phyloP scores from a whole-genome alignment of 345 rosid genomes.

The Trapa bicornis region DNA sequence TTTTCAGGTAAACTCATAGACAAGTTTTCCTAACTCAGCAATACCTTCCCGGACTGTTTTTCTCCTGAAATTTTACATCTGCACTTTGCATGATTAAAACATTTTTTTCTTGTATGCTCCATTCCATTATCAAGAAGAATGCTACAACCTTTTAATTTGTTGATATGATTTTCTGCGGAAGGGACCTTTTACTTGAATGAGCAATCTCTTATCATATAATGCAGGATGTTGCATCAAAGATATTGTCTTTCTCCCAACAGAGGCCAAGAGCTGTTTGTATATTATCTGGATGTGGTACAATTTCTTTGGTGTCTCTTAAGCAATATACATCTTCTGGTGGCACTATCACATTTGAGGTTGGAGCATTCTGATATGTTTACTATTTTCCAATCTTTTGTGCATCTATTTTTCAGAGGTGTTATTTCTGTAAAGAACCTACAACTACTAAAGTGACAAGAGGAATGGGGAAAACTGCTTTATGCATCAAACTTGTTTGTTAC shows the following conservation, averaged over 20 bases:
- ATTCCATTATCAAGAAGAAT: background rate
- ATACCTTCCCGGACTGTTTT: background rate
- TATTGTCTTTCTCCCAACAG: conserved; percentile 72
- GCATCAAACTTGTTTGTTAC: too few species aligned
- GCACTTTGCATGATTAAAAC: background rate
- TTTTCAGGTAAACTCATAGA: background rate
- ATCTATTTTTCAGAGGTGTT: background rate
- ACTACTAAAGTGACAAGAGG: too few species aligned
- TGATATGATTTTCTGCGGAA: background rate
- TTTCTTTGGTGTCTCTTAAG: conserved; percentile 76
- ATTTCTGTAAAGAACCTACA: too few species aligned
- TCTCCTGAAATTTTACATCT: background rate
- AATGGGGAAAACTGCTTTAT: too few species aligned
- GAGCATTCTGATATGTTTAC: conserved; percentile 11
- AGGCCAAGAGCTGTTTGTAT: conserved; percentile 92
- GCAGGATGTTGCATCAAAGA: conserved; percentile 78
- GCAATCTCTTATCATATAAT: conserved; percentile 6
- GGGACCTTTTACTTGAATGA: background rate
- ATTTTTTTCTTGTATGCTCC: background rate
- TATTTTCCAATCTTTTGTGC: background rate
- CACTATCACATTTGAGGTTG: conserved; percentile 65
- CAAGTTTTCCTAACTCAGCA: background rate
- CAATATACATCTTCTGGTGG: conserved; percentile 62
- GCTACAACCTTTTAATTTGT: background rate
- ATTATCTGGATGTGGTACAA: conserved; percentile 84